A percentile compares a stretch with the other conserved stretches of the same genome.
Evolutionary conservation across 805 yeast genomes (phyloP).

Genomic region (Schwanniomyces sp.): DNA sequence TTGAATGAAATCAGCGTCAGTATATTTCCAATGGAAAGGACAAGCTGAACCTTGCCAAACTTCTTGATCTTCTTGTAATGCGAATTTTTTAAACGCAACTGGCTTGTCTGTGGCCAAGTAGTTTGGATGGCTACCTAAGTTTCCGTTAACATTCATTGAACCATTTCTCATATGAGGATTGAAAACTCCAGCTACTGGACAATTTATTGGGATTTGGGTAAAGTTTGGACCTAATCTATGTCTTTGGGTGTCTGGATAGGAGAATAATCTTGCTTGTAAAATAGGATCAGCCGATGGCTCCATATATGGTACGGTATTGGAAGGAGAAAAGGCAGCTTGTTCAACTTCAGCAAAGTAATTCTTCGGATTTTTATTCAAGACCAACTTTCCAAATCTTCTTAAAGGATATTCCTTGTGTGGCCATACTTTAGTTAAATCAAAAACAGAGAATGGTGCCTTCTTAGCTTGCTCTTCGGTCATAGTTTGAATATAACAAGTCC

Average conservation of each 20-base stretch:
- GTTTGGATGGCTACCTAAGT: slow-evolving; percentile 76
- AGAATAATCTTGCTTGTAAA: slow-evolving; percentile 71
- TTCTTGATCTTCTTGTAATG: slow-evolving; percentile 67
- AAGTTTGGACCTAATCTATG: slow-evolving; percentile 76
- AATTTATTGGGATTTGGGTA: slow-evolving; percentile 82
- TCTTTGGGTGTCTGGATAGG: slow-evolving; percentile 76
- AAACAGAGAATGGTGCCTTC: slow-evolving; percentile 74
- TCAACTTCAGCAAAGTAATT: slow-evolving; percentile 78
- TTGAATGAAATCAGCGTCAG: slow-evolving; percentile 76
- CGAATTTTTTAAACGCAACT: slow-evolving; percentile 43
- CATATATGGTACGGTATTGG: slow-evolving; percentile 71
- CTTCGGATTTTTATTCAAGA: slow-evolving; percentile 77
- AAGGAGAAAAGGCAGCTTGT: slow-evolving; percentile 67
- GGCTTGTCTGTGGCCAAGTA: slow-evolving; percentile 62
- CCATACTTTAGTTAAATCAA: slow-evolving; percentile 91
- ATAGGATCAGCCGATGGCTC: slow-evolving; percentile 79
- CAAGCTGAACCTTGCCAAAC: slow-evolving; percentile 80
- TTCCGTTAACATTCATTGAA: slow-evolving; percentile 58
- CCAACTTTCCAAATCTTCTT: slow-evolving; percentile 79
- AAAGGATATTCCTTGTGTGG: slow-evolving; percentile 84
- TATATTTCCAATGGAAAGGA: slow-evolving; percentile 82
- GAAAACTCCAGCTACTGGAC: slow-evolving; percentile 58
- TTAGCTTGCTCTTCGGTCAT: slow-evolving; percentile 84
- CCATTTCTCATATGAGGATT: slow-evolving; percentile 83
- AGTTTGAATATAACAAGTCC: slow-evolving; percentile 83